Percentiles rank a stretch among this genome's conserved stretches.
Evolutionary conservation across 2,329 filamentous ascomycete species (phyloP).

Genomic region (Colletotrichum spaethianum): DNA sequence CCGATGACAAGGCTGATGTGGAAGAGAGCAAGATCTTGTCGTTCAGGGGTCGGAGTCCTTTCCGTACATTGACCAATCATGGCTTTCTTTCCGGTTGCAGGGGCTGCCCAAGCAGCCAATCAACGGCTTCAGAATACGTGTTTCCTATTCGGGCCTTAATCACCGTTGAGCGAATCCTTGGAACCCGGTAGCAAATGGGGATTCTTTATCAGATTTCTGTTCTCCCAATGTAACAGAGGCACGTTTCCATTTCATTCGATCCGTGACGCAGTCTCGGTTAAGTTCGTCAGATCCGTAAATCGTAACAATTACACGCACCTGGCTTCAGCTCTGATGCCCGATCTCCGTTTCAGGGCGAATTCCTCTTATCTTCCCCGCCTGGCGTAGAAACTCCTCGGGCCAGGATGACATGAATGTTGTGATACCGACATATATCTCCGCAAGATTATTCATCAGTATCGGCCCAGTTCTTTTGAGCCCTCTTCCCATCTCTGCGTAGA

Average conservation of each 20-base stretch:
- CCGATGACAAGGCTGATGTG: background rate
- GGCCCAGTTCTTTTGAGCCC: too few species aligned
- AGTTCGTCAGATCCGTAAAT: background rate
- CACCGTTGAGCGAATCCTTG: too few species aligned
- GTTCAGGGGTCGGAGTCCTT: background rate
- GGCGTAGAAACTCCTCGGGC: background rate
- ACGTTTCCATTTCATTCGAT: too few species aligned
- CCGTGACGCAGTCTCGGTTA: background rate
- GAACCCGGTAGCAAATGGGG: too few species aligned
- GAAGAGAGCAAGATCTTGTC: background rate
- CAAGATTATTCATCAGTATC: too few species aligned
- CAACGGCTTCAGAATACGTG: background rate
- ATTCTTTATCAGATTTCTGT: background rate
- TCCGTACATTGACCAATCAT: background rate
- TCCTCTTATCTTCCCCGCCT: background rate
- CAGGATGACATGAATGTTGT: background rate
- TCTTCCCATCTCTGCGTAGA: too few species aligned
- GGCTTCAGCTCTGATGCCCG: background rate
- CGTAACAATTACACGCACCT: too few species aligned
- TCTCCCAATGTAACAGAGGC: background rate
- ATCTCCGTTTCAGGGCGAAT: background rate
- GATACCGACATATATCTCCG: too few species aligned
- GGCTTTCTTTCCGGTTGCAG: too few species aligned
- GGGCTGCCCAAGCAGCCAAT: background rate
- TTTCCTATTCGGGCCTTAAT: conserved; percentile 9